Conservation (phyloP, 2,329 filamentous ascomycete species). For the Daldinia eschscholtzii region DNA sequence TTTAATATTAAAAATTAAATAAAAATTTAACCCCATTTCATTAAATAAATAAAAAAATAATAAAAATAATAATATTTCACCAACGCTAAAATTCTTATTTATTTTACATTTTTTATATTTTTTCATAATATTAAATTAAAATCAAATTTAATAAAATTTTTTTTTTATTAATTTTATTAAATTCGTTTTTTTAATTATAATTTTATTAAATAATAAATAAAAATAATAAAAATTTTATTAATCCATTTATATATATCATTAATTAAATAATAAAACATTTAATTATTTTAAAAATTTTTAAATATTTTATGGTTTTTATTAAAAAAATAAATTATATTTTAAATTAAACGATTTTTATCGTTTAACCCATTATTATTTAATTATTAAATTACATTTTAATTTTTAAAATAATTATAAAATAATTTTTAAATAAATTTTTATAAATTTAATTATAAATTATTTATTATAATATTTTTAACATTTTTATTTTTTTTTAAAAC, state of each 20-base stretch:
- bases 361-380: too few relatives aligned
- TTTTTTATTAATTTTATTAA: conserved; percentile 10
- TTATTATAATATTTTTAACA: background rate
- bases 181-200: conserved; percentile 12
- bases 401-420: too few relatives aligned
- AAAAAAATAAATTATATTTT: too few relatives aligned
- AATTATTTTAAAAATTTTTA: background rate
- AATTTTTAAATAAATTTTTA: background rate
- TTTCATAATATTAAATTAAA: conserved; percentile 16
- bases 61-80: conserved; percentile 15
- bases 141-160: conserved; percentile 11
- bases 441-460: conserved; percentile 16
- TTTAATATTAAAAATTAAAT: too few relatives aligned
- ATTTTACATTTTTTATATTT: conserved; percentile 15
- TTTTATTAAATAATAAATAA: conserved; percentile 26
- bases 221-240: conserved; percentile 22
- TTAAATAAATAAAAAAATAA: conserved; percentile 21
- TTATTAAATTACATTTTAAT: too few relatives aligned
- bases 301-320: too few relatives aligned
- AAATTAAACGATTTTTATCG: too few relatives aligned
- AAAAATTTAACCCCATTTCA: background rate
- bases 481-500: too few relatives aligned
- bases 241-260: conserved; percentile 6
- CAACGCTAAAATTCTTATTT: background rate
- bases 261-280: too few relatives aligned